Evolutionary conservation across 768 basidiomycete species (phyloP).

Genomic region (Mycena capillaripes): DNA sequence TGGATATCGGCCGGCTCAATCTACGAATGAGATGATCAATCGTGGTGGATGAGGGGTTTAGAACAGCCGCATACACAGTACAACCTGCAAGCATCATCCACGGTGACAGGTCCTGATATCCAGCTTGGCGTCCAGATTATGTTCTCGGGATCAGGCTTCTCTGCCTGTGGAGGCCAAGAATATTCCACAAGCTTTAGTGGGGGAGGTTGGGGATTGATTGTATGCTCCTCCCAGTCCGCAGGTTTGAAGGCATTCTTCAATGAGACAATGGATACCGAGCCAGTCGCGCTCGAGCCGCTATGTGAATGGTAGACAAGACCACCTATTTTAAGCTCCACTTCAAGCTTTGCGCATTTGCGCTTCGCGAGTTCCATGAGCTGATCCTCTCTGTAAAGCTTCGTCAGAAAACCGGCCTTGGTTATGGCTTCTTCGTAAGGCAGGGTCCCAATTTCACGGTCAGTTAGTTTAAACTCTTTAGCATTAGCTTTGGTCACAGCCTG

Average conservation of each 20-base stretch:
- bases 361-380: not conserved
- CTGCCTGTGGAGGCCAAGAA: not conserved
- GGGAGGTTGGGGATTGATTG: constrained; percentile 2
- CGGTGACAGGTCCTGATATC: constrained; percentile 20
- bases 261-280: not conserved
- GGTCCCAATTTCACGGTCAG: not conserved
- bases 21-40: not conserved
- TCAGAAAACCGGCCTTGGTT: no score
- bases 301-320: not conserved
- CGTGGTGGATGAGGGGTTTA: no score
- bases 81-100: constrained; percentile 21
- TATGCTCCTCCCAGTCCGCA: constrained; percentile 7
- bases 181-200: constrained; percentile 6
- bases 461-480: not conserved
- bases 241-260: not conserved
- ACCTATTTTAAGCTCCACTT: not conserved
- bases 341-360: not conserved
- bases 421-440: not conserved
- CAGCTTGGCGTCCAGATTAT: constrained; percentile 16
- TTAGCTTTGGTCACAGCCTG: constrained; percentile 11
- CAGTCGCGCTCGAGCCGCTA: not conserved
- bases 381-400: not conserved
- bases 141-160: not conserved
- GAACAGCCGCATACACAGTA: constrained; percentile 12
- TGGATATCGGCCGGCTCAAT: constrained; percentile 1